Evolutionary conservation across 345 rosid species (phyloP), one percentile per base, ranked within the genome.

Genomic region (Bruguiera gymnorhiza): DNA sequence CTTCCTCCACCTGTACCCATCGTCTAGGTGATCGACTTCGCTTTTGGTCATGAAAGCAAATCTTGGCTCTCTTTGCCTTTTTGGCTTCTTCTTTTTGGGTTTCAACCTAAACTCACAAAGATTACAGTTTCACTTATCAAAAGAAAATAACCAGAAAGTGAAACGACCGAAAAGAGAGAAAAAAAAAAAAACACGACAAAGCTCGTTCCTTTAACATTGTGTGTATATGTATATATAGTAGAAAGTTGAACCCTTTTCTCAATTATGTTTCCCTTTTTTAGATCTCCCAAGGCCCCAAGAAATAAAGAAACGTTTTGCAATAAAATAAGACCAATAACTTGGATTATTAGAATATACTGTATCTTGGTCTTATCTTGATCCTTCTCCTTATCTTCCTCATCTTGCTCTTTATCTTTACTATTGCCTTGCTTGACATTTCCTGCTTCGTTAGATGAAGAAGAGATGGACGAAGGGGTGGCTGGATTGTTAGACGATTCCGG

Each of bases 21-120:
- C 99, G 65, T 96, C 99, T n/a, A 96, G 81, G 31, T 92, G 92
- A 83, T 96, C 98, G 43, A 92, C 82, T 67, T 96, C 98, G 37
- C 96, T 92, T 88, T 92, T 88, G 0, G 99, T 96, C 83, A 96
- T 86, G 89, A 96, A 96, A 56, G 99, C 99, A 80, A 89, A 84
- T 82, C 90, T 85, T 67, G 95, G 89, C 48, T 90, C 96, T 76
- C 92, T 87, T 81, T 83, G 79, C 83, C 78, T 85, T 73, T 92
- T 95, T 54, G 81, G 97, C 69, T 80, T 86, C 90, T 84, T 92
- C 91, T 88, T 96, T 70, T 90, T 92, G 53, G 89, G 84, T 67
- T 92, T 92, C 86, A 90, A 88, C 87, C 98, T 96, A 75, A 62
- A 65, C 64, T 62, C 67, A 72, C 15, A 59, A 24, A 56, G 55